Evolutionary conservation across 1,284 basidiomycete species (phyloP).

Genomic region (Trichosporon faecale): DNA sequence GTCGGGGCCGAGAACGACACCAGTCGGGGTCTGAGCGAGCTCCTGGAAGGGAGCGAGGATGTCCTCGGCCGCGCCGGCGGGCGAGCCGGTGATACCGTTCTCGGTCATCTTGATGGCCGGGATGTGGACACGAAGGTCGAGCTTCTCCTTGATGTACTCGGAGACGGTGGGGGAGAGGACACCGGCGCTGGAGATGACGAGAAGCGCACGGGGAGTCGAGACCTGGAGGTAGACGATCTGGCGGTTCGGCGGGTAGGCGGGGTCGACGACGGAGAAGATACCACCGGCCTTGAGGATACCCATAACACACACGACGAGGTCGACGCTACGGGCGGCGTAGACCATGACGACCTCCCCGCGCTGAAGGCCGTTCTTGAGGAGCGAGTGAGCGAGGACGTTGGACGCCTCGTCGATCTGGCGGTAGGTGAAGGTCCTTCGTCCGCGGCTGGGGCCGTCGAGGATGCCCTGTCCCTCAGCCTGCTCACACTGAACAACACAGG

Average conservation of each 20-base stretch:
- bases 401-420: constrained; percentile 75
- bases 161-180: constrained; percentile 76
- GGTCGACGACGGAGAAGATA: constrained; percentile 97
- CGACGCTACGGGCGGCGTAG: constrained; percentile 95
- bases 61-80: constrained; percentile 38
- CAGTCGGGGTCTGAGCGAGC: constrained; percentile 56
- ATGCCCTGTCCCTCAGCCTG: constrained; percentile 51
- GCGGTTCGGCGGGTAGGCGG: constrained; percentile 89
- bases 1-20: constrained; percentile 86
- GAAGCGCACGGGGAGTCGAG: constrained; percentile 85
- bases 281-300: constrained; percentile 95
- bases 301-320: constrained; percentile 96
- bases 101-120: constrained; percentile 78
- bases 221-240: constrained; percentile 96
- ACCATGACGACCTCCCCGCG: constrained; percentile 98
- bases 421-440: constrained; percentile 69
- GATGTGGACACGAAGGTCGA: constrained; percentile 86
- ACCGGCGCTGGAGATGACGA: constrained; percentile 90
- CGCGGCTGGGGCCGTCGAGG: constrained; percentile 47
- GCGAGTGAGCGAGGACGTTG: constrained; percentile 87
- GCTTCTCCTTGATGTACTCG: constrained; percentile 74
- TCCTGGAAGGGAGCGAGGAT: constrained; percentile 55
- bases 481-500: constrained; percentile 78
- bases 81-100: constrained; percentile 68
- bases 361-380: constrained; percentile 79